These are phyloP conservation scores for Heliocybe sulcata DNA, from an alignment of 1,284 basidiomycete species.

Conservation along the genomic window DNA sequence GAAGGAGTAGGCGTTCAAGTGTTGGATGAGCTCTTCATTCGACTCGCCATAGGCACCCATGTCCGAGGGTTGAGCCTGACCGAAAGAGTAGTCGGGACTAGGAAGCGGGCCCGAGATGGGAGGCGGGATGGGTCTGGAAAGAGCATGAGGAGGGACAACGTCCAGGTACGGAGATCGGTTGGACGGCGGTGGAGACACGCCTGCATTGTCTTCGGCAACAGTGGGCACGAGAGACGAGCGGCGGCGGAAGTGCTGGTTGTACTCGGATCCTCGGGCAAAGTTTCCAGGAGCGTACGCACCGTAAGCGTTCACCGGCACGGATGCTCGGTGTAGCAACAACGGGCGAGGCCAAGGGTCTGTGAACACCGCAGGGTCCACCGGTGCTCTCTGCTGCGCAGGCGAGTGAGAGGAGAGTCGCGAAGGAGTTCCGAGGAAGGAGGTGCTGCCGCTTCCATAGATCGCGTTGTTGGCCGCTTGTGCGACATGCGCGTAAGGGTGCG, in stretches of 20 bases:
- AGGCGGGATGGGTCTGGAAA: neutral
- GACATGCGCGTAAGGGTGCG: constrained; percentile 55
- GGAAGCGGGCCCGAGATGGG: constrained; percentile 49
- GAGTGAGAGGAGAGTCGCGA: constrained; percentile 19
- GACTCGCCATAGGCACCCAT: neutral
- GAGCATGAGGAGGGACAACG: neutral
- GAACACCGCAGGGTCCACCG: neutral
- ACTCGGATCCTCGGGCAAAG: no score
- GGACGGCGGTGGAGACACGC: neutral
- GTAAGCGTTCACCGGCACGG: constrained; percentile 21
- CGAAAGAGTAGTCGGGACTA: constrained; percentile 60
- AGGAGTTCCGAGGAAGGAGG: constrained; percentile 24
- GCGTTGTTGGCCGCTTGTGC: constrained; percentile 49
- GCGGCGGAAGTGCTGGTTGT: neutral
- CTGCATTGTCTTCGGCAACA: no score
- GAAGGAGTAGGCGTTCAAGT: neutral
- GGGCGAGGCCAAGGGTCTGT: constrained; percentile 16
- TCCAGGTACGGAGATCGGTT: neutral
- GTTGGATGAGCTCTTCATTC: neutral
- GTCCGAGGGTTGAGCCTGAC: constrained; percentile 34
- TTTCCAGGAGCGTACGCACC: neutral
- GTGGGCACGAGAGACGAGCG: neutral
- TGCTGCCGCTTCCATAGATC: constrained; percentile 29
- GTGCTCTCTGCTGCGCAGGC: neutral
- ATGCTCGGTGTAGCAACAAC: constrained; percentile 35